These are phyloP conservation scores for Sphagnum magellanicum DNA, from an alignment of 228 moss, liverwort and hornwort genomes.

Conservation along the genomic window DNA sequence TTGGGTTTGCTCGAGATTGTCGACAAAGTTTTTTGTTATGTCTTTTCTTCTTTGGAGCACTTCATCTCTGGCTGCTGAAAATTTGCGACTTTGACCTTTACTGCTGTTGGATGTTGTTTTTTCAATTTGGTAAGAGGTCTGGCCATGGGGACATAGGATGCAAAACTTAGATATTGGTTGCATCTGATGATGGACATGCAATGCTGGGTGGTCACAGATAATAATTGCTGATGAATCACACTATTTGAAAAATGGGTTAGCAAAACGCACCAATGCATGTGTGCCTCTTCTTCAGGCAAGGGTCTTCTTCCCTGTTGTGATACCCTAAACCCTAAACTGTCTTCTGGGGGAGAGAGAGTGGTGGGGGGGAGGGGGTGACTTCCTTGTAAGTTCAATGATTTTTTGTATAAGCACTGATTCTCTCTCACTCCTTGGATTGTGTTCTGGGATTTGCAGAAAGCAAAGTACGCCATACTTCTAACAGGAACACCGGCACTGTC, in stretches of 20 bases:
- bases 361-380: too few relatives aligned
- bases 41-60: too few relatives aligned
- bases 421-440: too few relatives aligned
- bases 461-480: constrained; percentile 88
- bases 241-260: constrained; percentile 94
- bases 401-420: too few relatives aligned
- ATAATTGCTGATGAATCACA: constrained; percentile 98
- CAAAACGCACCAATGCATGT: constrained; percentile 92
- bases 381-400: too few relatives aligned
- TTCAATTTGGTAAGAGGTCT: not conserved
- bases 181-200: not conserved
- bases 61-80: too few relatives aligned
- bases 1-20: too few relatives aligned
- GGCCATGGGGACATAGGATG: not conserved
- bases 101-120: not conserved
- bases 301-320: not conserved
- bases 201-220: constrained; percentile 34
- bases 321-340: not conserved
- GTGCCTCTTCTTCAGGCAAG: constrained; percentile 88
- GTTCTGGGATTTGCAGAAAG: constrained; percentile 54
- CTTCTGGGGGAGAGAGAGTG: too few relatives aligned
- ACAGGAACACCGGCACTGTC: constrained; percentile 97
- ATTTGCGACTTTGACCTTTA: not conserved
- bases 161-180: not conserved
- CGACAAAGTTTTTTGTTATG: not conserved